phyloP scores from a whole-genome alignment of 2,329 filamentous ascomycete genomes.

The Leptographium flavum region DNA sequence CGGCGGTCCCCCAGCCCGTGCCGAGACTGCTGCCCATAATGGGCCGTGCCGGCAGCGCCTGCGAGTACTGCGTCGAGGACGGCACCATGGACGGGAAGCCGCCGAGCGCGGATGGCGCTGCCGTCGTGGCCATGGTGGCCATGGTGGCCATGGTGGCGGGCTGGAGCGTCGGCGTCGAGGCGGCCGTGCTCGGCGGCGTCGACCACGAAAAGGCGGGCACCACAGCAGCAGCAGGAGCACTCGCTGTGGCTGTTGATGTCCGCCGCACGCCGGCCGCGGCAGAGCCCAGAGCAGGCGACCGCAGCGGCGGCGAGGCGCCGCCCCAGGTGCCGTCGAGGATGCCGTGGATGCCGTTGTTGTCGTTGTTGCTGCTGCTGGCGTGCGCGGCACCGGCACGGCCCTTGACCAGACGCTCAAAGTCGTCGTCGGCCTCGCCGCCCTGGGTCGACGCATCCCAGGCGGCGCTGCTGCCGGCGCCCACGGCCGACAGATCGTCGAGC shows the following conservation, averaged over 20 bases:
- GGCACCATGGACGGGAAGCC: slow-evolving; percentile 42
- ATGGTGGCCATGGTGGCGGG: slow-evolving; percentile 18
- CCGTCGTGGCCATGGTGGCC: too few species aligned
- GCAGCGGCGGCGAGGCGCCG: not conserved
- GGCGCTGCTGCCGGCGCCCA: slow-evolving; percentile 31
- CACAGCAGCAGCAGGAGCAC: slow-evolving; percentile 9
- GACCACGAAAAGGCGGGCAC: slow-evolving; percentile 49
- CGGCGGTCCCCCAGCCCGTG: too few species aligned
- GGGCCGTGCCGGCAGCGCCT: slow-evolving; percentile 37
- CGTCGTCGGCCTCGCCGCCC: slow-evolving; percentile 39
- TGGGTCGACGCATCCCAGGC: slow-evolving; percentile 33
- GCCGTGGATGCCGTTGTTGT: not conserved
- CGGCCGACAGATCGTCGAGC: slow-evolving; percentile 55
- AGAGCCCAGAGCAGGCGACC: not conserved
- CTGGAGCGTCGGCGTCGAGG: not conserved
- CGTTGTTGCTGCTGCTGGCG: not conserved
- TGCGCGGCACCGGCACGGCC: slow-evolving; percentile 40
- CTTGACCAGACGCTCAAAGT: slow-evolving; percentile 84
- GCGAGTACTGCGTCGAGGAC: slow-evolving; percentile 46
- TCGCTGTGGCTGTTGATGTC: not conserved
- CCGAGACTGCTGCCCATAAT: slow-evolving; percentile 7
- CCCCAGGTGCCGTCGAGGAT: slow-evolving; percentile 10
- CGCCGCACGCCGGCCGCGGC: not conserved
- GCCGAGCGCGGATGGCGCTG: slow-evolving; percentile 35
- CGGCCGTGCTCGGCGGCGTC: slow-evolving; percentile 20